Conservation (phyloP, 225 moss, liverwort and hornwort species). For the Lunularia cruciata region DNA sequence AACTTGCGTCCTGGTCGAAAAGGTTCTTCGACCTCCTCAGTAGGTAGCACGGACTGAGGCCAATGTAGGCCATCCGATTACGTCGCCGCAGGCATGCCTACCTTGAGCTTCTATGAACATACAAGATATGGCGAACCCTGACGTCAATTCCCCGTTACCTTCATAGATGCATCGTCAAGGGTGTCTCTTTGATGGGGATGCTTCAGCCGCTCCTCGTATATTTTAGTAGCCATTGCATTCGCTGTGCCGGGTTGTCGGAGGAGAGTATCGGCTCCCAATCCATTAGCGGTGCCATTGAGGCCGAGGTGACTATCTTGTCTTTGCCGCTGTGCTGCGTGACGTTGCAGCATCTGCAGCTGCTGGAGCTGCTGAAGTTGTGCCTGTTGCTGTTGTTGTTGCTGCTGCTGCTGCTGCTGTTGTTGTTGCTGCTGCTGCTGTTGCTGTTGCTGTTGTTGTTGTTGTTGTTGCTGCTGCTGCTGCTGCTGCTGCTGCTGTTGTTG, state of each 20-base stretch:
- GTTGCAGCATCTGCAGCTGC: slow-evolving; percentile 72
- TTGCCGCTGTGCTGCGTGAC: slow-evolving; percentile 66
- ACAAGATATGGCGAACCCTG: no score
- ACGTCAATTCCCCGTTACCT: no score
- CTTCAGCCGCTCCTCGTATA: slow-evolving; percentile 97
- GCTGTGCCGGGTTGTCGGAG: slow-evolving; percentile 84
- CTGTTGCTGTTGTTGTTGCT: slow-evolving; percentile 53
- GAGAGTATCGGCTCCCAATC: slow-evolving; percentile 80
- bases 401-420: slow-evolving; percentile 57
- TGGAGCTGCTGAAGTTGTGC: slow-evolving; percentile 62
- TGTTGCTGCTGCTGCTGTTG: slow-evolving; percentile 57
- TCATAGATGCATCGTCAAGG: slow-evolving; percentile 96
- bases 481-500: slow-evolving; percentile 67
- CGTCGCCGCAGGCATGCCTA: no score
- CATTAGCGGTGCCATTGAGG: slow-evolving; percentile 88
- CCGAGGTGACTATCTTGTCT: slow-evolving; percentile 79
- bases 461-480: slow-evolving; percentile 70
- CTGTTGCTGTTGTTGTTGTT: slow-evolving; percentile 63
- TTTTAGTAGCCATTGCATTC: slow-evolving; percentile 98
- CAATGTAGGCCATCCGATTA: no score
- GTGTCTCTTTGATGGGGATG: slow-evolving; percentile 90
- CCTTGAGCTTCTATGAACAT: no score
- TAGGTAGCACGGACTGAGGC: no score
- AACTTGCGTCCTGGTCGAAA: no score
- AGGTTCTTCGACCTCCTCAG: no score